Evolutionary conservation across 2,329 filamentous ascomycete species (phyloP), one percentile per base, ranked within the genome.

Genomic region (Stemphylium vesicarium): DNA sequence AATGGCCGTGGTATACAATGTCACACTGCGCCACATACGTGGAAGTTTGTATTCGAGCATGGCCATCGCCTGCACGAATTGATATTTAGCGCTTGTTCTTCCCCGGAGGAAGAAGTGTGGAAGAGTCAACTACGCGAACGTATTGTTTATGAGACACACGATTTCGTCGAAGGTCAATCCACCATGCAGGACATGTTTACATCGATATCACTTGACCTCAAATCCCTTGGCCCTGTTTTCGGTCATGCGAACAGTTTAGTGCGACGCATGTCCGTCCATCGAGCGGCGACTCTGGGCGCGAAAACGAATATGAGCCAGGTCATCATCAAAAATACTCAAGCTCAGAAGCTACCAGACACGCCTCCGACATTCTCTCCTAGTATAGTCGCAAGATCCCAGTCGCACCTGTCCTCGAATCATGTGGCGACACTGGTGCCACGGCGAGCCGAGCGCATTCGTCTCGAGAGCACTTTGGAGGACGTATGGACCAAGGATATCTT

Each of bases 21-120:
- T 68, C 88, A 95, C 60, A 91, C 90, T 3, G 90, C 91, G 0
- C 87, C 90, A 0, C 91, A 91, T 73, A 95, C 92, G 1, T 98
- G 93, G 94, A 99, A 98, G 72, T 69, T 97, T 10, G 82, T 91
- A 2, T 97, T 98, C 68, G 88, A 95, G 71, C 85, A 85, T 61
- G 83, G 89, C 52, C 85, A 89, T 62, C 86, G 90, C 56, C 80
- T 94, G 48, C 94, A 91, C 71, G 94, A 98, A 75, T 77, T 96
- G 13, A 86, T 97, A 36, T 82, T 96, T 77, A 96, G 90, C 62
- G 94, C 92, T 32, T 96, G 92, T 66, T 94, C 89, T 1, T 81
- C 86, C 0, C 85, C 84, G 36, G 94, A 99, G 72, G 91, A 95
- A 66, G 79, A 84, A 40, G 86, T 88, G 65, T 99, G 95, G 94